phyloP scores from a whole-genome alignment of 2,329 filamentous ascomycete genomes.

The Aureobasidium lini region DNA sequence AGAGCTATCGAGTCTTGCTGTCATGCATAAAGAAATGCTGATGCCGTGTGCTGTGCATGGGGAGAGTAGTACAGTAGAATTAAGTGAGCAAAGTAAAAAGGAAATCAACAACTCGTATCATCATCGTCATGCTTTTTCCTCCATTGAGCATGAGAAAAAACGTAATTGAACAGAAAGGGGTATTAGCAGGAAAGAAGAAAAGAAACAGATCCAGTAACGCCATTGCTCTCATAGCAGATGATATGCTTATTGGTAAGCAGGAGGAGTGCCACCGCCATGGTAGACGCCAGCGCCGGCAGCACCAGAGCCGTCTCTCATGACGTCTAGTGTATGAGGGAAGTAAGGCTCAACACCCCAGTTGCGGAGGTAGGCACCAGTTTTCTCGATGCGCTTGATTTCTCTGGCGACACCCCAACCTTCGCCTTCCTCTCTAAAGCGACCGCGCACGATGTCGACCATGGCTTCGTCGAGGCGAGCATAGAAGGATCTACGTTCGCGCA shows the following conservation, averaged over 20 bases:
- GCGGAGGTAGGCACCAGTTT: constrained; percentile 45
- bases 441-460: constrained; percentile 47
- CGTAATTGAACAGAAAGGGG: constrained; percentile 1
- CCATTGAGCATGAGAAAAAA: not conserved
- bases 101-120: not conserved
- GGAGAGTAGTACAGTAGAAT: not conserved
- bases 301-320: constrained; percentile 34
- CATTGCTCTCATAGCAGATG: not conserved
- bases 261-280: constrained; percentile 17
- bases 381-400: constrained; percentile 50
- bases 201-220: not conserved
- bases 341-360: constrained; percentile 48
- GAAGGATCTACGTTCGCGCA: constrained; percentile 42
- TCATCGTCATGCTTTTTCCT: not conserved
- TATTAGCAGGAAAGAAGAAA: not conserved
- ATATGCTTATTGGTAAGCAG: constrained; percentile 16
- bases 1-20: not conserved
- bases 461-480: constrained; percentile 41
- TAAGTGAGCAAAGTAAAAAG: not conserved
- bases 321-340: constrained; percentile 44
- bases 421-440: constrained; percentile 41
- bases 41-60: not conserved
- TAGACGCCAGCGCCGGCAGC: constrained; percentile 5
- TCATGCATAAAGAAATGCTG: not conserved
- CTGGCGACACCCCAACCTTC: constrained; percentile 45